These are phyloP conservation scores for Barnettozyma sp. DNA, from an alignment of 805 yeast genomes.

Conservation along the genomic window DNA sequence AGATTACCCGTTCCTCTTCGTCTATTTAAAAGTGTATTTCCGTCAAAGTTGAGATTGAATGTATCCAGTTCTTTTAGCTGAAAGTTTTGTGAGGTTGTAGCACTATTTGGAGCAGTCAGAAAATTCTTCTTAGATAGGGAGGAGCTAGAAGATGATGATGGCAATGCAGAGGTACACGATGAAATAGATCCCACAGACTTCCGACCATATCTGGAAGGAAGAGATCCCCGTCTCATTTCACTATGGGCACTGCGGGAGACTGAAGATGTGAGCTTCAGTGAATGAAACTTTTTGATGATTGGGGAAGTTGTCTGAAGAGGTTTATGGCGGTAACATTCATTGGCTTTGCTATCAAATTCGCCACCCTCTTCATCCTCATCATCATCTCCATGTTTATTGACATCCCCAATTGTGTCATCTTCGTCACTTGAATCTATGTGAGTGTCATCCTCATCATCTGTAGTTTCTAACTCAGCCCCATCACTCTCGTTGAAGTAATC, in stretches of 20 bases:
- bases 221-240: too few species aligned
- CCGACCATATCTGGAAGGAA: constrained; percentile 5
- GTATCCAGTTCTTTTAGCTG: constrained; percentile 18
- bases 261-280: constrained; percentile 5
- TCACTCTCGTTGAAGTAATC: constrained; percentile 24
- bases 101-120: neutral
- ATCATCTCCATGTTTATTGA: constrained; percentile 1
- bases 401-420: constrained; percentile 9
- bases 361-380: constrained; percentile 7
- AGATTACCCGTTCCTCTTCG: constrained; percentile 18
- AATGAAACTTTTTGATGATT: constrained; percentile 17
- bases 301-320: constrained; percentile 16
- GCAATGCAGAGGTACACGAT: neutral
- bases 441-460: constrained; percentile 8
- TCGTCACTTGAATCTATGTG: constrained; percentile 11
- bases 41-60: constrained; percentile 23
- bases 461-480: constrained; percentile 12
- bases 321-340: constrained; percentile 10
- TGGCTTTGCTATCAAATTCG: constrained; percentile 8
- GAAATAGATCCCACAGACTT: constrained; percentile 1
- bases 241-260: constrained; percentile 16
- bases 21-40: constrained; percentile 24
- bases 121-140: neutral
- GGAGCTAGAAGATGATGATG: neutral
- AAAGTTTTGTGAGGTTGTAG: neutral